Evolutionary conservation across 2,329 filamentous ascomycete genomes (phyloP), one percentile per base, ranked within the genome.

Genomic region (Pochonia chlamydosporia): DNA sequence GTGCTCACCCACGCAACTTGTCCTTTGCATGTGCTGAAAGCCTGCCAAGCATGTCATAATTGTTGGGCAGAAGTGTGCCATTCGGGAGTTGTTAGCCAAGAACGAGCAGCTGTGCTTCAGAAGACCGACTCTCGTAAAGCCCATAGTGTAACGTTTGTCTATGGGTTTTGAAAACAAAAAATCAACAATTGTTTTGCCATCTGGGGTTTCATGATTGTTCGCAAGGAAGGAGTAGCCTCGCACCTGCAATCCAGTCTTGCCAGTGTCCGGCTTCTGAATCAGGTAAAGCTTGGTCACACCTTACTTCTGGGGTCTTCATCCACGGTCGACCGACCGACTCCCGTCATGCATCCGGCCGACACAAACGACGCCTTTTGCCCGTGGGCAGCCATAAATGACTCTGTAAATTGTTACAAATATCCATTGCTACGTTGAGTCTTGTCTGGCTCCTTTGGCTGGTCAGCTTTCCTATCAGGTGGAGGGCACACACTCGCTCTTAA

Each of bases 1-100:
- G 50, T 52, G 48, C 45, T 52, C 43, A 20, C 31, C 26, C 26
- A 24, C 26, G 28, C 16, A 14, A 35, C 16, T 39, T 28, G 40
- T 39, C 25, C 37, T 14, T 26, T 40, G 36, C 37, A 40, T 47
- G 40, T 37, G 43, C 28, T 25, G 23, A 20, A 20, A 18, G 30
- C 5, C 39, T 18, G 25, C 25, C 24, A 39, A 14, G 35, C 5
- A 40, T 24, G 25, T 9, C 10, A 23, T 26, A 40, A 26, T 23
- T 14, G 13, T 18, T 3, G 18, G 16, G 35, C 35, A 16, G 35
- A 23, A 39, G 23, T 39, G 11, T 23, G 35, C 35, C 35, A 39
- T 39, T 24, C 14, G 35, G 16, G 7, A 21, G 8, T 6, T 23
- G 3, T 23, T 8, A 8, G 3, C 26, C 13, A 28, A 8, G 26